Base-by-base conservation (phyloP, 139 green algal species). In the Pseudopediastrum boryanum region DNA sequence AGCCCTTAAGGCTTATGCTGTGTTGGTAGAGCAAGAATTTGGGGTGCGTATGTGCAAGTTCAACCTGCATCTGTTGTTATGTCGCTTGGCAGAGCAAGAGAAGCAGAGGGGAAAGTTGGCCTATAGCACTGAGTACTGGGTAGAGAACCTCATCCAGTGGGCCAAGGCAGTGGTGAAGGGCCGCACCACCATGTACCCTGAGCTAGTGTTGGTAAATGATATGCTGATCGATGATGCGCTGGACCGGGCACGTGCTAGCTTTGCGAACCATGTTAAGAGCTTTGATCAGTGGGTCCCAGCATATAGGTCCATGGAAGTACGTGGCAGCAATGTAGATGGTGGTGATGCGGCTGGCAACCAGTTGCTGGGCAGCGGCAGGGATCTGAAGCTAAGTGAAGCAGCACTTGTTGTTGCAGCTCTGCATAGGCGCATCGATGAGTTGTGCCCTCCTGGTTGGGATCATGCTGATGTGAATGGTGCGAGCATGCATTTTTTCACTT, bases 31-130 rank as follows among this genome's bases (percentile, higher is more conserved):
- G 5, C 3, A 50, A 6, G 27, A 46, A 10, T 77, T 77, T 77
- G 48, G 69, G 7, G 12, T 41, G 16, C 36, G 19, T 2, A 42
- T 65, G 16, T 77, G 69, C 69, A 66, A 46, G 31, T 77, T 65
- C 48, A 77, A 77, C 50, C 29, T 77, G 69, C 69, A 77, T 52
- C 16, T 77, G 16, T 19, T 77, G 8, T 42, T 62, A 23, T 77
- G 69, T 39, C 69, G 69, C 1, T 23, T 77, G 13, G 31, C 25
- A 23, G 27, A 48, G 27, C 69, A 77, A 44, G 69, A 77, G 12
- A 16, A 9, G 5, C 35, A 7, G 25, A n/a, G 69, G 21, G 69
- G 69, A 16, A 62, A 77, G n/a, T 50, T 66, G 36, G 48, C 69
- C 8, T 58, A 65, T 36, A 63, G 44, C 19, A 77, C 27, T 21